Evolutionary conservation across 208 protist genomes (phyloP).

Genomic region (Crithidia bombi): DNA sequence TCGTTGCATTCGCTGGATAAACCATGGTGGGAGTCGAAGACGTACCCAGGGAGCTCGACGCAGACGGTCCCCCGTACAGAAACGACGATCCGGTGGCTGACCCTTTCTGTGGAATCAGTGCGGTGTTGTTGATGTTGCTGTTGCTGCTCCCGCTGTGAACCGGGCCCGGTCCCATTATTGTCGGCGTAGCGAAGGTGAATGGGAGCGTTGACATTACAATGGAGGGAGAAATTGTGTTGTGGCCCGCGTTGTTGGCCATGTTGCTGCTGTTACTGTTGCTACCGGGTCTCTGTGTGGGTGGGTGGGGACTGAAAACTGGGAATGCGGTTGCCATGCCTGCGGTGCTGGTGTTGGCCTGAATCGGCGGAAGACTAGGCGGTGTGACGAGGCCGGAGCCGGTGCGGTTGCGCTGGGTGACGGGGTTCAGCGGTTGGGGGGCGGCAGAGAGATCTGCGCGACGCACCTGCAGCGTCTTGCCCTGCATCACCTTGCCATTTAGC

Average conservation of each 20-base stretch:
- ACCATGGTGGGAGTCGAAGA: conserved; percentile 19
- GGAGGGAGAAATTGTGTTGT: neutral
- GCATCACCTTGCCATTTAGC: conserved; percentile 47
- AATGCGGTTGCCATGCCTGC: neutral
- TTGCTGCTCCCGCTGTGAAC: no score
- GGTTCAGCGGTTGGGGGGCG: conserved; percentile 41
- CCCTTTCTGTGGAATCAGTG: neutral
- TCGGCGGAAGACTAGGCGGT: conserved; percentile 6
- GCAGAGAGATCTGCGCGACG: conserved; percentile 61
- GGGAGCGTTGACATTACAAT: conserved; percentile 10
- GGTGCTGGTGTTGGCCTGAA: neutral
- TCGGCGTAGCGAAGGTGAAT: conserved; percentile 26
- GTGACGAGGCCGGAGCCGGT: conserved; percentile 27
- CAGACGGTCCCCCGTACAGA: conserved; percentile 12
- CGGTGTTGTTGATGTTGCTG: neutral
- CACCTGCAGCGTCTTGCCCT: conserved; percentile 57
- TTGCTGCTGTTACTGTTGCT: conserved; percentile 1
- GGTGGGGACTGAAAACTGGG: conserved; percentile 12
- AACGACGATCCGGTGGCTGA: conserved; percentile 13
- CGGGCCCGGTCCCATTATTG: neutral
- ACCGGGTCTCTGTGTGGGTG: neutral
- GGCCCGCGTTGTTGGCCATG: neutral
- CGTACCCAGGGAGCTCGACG: conserved; percentile 23
- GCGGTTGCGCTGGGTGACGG: conserved; percentile 32
- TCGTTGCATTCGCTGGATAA: conserved; percentile 17